A percentile compares a stretch with the other conserved stretches of the same genome.
Conservation (phyloP, 2,329 filamentous ascomycete genomes). For the Graphilbum sp. region DNA sequence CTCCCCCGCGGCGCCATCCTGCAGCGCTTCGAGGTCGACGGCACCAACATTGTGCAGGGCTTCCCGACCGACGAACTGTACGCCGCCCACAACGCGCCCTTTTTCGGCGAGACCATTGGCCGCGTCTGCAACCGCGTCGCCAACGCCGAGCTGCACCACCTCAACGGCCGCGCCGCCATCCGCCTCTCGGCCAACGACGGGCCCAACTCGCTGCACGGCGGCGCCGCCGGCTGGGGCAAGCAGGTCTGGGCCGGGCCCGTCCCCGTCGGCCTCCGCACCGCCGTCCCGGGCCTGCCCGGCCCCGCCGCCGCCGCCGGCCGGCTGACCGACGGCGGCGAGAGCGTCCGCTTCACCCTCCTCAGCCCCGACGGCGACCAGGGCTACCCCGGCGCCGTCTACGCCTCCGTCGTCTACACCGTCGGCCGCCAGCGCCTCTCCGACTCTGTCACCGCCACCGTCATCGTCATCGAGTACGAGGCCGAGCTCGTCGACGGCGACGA, state of each 20-base stretch:
- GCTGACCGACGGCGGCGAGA: constrained; percentile 43
- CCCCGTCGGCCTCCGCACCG: constrained; percentile 30
- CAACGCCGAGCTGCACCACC: constrained; percentile 47
- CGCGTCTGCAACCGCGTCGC: constrained; percentile 69
- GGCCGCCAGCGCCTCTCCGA: constrained; percentile 44
- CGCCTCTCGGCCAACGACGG: constrained; percentile 60
- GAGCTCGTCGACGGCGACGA: constrained; percentile 70
- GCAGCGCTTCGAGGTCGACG: constrained; percentile 62
- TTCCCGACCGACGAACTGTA: constrained; percentile 68
- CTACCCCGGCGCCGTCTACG: constrained; percentile 72
- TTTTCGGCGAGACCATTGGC: constrained; percentile 89
- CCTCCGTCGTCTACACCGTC: constrained; percentile 62
- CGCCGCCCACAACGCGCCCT: constrained; percentile 55
- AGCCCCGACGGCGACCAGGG: constrained; percentile 77
- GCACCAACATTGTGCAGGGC: constrained; percentile 73
- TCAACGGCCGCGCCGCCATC: constrained; percentile 57
- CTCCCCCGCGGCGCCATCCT: constrained; percentile 65
- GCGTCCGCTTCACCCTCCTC: constrained; percentile 45
- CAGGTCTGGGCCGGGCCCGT: constrained; percentile 57
- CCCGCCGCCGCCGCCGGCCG: too few species aligned
- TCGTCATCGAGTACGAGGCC: constrained; percentile 83
- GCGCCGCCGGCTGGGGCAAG: constrained; percentile 65
- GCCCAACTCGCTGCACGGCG: constrained; percentile 60
- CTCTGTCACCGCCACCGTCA: constrained; percentile 48
- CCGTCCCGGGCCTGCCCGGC: constrained; percentile 25